Evolutionary conservation across 306 rosid species (phyloP).

Genomic region (Hippophae tibetana): DNA sequence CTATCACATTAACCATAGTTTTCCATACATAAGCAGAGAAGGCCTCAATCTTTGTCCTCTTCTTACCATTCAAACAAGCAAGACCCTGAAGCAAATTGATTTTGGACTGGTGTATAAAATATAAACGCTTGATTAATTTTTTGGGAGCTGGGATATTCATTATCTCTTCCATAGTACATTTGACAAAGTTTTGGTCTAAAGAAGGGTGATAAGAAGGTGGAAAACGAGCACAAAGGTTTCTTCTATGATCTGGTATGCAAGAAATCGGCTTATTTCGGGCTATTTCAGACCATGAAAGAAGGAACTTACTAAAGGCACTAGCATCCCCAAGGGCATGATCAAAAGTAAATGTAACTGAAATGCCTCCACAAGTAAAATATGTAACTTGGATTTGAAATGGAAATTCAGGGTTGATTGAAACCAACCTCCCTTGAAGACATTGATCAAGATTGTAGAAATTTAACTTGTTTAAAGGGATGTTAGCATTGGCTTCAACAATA

Average conservation of each 20-base stretch:
- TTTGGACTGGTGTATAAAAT: conserved; percentile 42
- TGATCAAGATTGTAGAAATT: conserved; percentile 58
- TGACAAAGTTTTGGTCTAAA: conserved; percentile 49
- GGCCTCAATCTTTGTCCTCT: conserved; percentile 72
- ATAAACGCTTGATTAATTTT: conserved; percentile 45
- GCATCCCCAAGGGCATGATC: conserved; percentile 91
- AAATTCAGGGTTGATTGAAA: conserved; percentile 32
- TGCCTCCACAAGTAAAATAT: conserved; percentile 52
- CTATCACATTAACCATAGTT: conserved; percentile 39
- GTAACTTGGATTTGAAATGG: conserved; percentile 69
- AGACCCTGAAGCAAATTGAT: conserved; percentile 51
- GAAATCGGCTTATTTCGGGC: conserved; percentile 42
- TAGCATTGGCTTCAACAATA: conserved; percentile 45
- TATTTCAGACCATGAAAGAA: conserved; percentile 60
- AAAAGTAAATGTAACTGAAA: conserved; percentile 66
- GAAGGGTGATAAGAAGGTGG: conserved; percentile 57
- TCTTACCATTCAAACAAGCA: conserved; percentile 33
- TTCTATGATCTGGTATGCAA: conserved; percentile 43
- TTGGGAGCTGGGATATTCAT: conserved; percentile 44
- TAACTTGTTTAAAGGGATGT: conserved; percentile 31
- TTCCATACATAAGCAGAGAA: conserved; percentile 81
- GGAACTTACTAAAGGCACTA: conserved; percentile 62
- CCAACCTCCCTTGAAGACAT: conserved; percentile 41
- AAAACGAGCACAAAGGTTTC: conserved; percentile 47
- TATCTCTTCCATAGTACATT: conserved; percentile 68